These are phyloP conservation scores for Termitomyces sp. DNA, from an alignment of 768 basidiomycete species.

Conservation along the genomic window DNA sequence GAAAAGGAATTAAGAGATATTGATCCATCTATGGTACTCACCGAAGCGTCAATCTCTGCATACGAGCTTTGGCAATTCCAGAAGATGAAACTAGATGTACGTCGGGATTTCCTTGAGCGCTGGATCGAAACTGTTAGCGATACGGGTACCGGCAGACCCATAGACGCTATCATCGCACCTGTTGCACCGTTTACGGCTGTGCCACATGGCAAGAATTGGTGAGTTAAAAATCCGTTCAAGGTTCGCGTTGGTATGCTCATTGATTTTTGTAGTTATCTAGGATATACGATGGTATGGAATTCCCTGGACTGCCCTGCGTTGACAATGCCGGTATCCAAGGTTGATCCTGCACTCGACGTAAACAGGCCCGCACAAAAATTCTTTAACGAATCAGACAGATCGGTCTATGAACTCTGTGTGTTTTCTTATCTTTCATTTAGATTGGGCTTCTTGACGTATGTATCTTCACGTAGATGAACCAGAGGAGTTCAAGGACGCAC, in stretches of 20 bases:
- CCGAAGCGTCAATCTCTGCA: slow-evolving; percentile 20
- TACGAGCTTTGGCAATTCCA: slow-evolving; percentile 69
- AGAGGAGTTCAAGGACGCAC: slow-evolving; percentile 46
- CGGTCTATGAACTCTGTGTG: neutral
- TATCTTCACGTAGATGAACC: slow-evolving; percentile 44
- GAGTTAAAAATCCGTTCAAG: slow-evolving; percentile 8
- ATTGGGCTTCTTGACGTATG: neutral
- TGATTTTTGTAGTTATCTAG: slow-evolving; percentile 28
- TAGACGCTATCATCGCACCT: slow-evolving; percentile 72
- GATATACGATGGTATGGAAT: slow-evolving; percentile 66
- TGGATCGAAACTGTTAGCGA: slow-evolving; percentile 49
- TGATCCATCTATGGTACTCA: neutral
- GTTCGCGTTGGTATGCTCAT: neutral
- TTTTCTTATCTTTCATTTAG: slow-evolving; percentile 9
- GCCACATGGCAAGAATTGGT: slow-evolving; percentile 59
- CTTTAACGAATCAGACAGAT: neutral
- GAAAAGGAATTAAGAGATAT: slow-evolving; percentile 9
- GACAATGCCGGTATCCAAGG: slow-evolving; percentile 59
- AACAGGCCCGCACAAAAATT: slow-evolving; percentile 19
- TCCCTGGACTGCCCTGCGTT: slow-evolving; percentile 59
- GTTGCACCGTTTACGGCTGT: slow-evolving; percentile 54
- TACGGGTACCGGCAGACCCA: slow-evolving; percentile 66
- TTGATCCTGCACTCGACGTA: slow-evolving; percentile 49
- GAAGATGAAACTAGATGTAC: slow-evolving; percentile 40
- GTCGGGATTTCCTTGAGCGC: slow-evolving; percentile 52